Conservation (phyloP, 192 early-diverging fungal species). For the Coemansia sp. region DNA sequence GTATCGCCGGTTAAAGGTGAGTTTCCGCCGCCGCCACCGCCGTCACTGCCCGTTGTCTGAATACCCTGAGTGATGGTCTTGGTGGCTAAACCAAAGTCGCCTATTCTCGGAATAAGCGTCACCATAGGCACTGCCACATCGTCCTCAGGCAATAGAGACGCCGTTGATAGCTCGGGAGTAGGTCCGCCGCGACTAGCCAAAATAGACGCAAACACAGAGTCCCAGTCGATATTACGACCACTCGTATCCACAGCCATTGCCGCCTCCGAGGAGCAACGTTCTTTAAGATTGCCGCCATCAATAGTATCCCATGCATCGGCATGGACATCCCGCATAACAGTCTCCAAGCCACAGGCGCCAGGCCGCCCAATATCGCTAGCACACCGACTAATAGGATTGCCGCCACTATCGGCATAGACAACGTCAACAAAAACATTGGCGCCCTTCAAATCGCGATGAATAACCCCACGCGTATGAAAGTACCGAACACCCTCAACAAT, state of each 20-base stretch:
- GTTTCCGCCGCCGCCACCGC: background rate
- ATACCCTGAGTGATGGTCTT: slow-evolving; percentile 28
- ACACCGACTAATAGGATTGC: slow-evolving; percentile 32
- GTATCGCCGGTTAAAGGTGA: background rate
- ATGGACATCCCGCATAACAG: slow-evolving; percentile 13
- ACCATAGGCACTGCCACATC: slow-evolving; percentile 15
- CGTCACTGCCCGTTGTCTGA: background rate
- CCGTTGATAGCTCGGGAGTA: background rate
- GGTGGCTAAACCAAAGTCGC: slow-evolving; percentile 96
- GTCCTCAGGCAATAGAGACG: background rate
- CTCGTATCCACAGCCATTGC: background rate
- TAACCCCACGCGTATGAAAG: slow-evolving; percentile 53
- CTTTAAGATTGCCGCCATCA: slow-evolving; percentile 41
- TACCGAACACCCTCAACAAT: slow-evolving; percentile 75
- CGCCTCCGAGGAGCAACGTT: slow-evolving; percentile 14
- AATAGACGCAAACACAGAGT: slow-evolving; percentile 41
- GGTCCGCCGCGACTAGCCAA: slow-evolving; percentile 21
- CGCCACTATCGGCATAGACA: slow-evolving; percentile 33
- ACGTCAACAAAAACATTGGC: slow-evolving; percentile 77
- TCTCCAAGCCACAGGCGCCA: background rate
- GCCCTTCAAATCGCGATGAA: slow-evolving; percentile 90
- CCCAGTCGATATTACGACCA: slow-evolving; percentile 46
- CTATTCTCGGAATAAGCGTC: slow-evolving; percentile 64
- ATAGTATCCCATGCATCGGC: slow-evolving; percentile 36
- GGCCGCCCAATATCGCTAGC: slow-evolving; percentile 34